phyloP scores from a whole-genome alignment of 805 yeast genomes.

The Wickerhamiella lipophila region DNA sequence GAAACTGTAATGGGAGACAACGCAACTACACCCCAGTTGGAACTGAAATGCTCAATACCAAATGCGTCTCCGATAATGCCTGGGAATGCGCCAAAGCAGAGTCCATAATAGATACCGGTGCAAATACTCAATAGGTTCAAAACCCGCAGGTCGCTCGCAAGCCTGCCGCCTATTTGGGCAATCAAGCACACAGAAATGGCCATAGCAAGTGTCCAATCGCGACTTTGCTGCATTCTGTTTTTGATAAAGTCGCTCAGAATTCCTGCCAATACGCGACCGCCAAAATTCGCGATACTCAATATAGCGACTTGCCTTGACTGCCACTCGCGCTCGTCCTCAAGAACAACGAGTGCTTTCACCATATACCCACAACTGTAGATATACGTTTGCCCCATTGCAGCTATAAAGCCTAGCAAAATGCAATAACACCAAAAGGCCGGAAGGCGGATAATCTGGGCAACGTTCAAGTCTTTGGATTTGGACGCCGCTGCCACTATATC shows the following conservation, averaged over 20 bases:
- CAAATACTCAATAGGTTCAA: constrained; percentile 43
- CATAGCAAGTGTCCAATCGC: constrained; percentile 42
- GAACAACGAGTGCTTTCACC: constrained; percentile 36
- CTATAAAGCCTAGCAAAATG: constrained; percentile 39
- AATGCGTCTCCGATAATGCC: constrained; percentile 63
- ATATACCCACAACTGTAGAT: constrained; percentile 65
- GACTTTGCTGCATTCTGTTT: constrained; percentile 31
- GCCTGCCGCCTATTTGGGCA: constrained; percentile 33
- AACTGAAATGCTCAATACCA: constrained; percentile 54
- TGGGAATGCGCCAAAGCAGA: constrained; percentile 59
- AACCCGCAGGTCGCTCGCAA: background rate
- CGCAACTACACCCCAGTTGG: constrained; percentile 62
- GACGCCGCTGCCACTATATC: constrained; percentile 1
- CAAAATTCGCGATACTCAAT: constrained; percentile 54
- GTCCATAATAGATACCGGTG: constrained; percentile 62
- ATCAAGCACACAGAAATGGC: constrained; percentile 38
- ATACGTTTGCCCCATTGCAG: constrained; percentile 64
- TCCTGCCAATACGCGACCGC: constrained; percentile 55
- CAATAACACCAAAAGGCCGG: constrained; percentile 41
- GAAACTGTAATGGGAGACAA: constrained; percentile 55
- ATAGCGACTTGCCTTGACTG: constrained; percentile 65
- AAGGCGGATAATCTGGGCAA: constrained; percentile 21
- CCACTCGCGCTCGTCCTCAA: constrained; percentile 23
- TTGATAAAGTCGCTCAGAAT: constrained; percentile 48
- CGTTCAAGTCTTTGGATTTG: constrained; percentile 1